Percentiles rank a stretch among this genome's conserved stretches.
These are phyloP conservation scores for Suhomyces coccinellae DNA, from an alignment of 1,139 yeast species.

Conservation along the genomic window DNA sequence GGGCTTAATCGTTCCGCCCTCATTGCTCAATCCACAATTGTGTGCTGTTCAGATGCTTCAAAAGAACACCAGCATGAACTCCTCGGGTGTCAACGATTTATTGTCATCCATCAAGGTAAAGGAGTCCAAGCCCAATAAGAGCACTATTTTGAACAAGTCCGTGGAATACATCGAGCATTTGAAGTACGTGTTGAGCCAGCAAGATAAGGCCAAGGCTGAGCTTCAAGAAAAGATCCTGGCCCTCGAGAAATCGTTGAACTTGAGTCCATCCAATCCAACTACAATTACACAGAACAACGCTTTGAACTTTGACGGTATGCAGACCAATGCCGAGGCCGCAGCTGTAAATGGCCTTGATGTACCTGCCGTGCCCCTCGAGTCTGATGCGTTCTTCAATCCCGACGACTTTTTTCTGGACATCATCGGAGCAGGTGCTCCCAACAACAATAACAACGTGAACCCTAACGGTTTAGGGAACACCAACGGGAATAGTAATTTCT, in stretches of 20 bases:
- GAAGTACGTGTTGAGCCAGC: conserved; percentile 41
- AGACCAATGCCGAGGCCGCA: neutral
- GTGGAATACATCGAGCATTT: conserved; percentile 68
- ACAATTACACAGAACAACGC: neutral
- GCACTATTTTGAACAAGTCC: conserved; percentile 64
- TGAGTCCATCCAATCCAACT: neutral
- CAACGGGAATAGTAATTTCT: conserved; percentile 7
- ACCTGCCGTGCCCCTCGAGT: neutral
- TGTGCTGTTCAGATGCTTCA: conserved; percentile 49
- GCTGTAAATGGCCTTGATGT: neutral
- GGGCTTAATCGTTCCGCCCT: conserved; percentile 71
- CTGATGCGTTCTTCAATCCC: conserved; percentile 16
- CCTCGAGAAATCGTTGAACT: conserved; percentile 6
- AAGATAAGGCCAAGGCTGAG: conserved; percentile 26
- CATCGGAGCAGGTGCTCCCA: conserved; percentile 11
- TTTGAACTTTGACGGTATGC: neutral
- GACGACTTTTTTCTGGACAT: conserved; percentile 22
- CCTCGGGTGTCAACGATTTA: conserved; percentile 39
- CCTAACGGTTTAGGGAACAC: conserved; percentile 7
- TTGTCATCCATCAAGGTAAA: conserved; percentile 48
- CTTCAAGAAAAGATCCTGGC: conserved; percentile 12
- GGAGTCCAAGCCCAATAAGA: conserved; percentile 72
- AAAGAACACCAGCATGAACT: conserved; percentile 35
- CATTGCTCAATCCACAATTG: conserved; percentile 54
- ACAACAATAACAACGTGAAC: conserved; percentile 6